Conservation (phyloP, 257 asterid species). For the Solanum chilense region DNA sequence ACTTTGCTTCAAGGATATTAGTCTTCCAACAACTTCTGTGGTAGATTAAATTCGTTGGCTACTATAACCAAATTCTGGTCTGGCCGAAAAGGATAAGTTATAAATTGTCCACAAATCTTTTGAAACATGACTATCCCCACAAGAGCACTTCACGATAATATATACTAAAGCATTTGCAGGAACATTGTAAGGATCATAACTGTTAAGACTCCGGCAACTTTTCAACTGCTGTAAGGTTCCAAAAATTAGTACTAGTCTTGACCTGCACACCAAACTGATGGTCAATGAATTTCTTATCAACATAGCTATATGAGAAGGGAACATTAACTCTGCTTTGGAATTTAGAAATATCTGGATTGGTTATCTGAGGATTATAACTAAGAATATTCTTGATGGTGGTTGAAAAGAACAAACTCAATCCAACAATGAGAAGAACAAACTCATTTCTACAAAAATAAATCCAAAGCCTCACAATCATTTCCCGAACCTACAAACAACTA, state of each 20-base stretch:
- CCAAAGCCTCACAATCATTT: not conserved
- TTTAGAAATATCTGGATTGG: slow-evolving; percentile 15
- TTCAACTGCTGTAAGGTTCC: slow-evolving; percentile 47
- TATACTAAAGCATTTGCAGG: slow-evolving; percentile 20
- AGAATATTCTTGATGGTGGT: slow-evolving; percentile 22
- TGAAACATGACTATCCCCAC: slow-evolving; percentile 48
- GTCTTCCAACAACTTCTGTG: slow-evolving; percentile 38
- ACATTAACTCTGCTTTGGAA: slow-evolving; percentile 27
- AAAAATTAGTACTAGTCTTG: slow-evolving; percentile 23
- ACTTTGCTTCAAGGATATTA: slow-evolving; percentile 40
- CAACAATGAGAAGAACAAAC: not conserved
- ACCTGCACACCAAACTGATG: slow-evolving; percentile 30
- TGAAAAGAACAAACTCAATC: slow-evolving; percentile 1
- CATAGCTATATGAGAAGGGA: slow-evolving; percentile 47
- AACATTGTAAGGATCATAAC: slow-evolving; percentile 7
- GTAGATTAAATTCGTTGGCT: slow-evolving; percentile 17
- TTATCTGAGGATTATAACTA: slow-evolving; percentile 41
- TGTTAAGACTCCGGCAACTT: slow-evolving; percentile 44
- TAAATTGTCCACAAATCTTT: slow-evolving; percentile 43
- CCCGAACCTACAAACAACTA: not conserved
- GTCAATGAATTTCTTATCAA: slow-evolving; percentile 29
- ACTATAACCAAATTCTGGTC: slow-evolving; percentile 24
- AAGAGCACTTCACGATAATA: slow-evolving; percentile 44
- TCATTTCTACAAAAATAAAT: not conserved
- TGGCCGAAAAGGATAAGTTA: slow-evolving; percentile 42